phyloP scores from a whole-genome alignment of 768 basidiomycete species.

The Rubroboletus pulcherrimus region DNA sequence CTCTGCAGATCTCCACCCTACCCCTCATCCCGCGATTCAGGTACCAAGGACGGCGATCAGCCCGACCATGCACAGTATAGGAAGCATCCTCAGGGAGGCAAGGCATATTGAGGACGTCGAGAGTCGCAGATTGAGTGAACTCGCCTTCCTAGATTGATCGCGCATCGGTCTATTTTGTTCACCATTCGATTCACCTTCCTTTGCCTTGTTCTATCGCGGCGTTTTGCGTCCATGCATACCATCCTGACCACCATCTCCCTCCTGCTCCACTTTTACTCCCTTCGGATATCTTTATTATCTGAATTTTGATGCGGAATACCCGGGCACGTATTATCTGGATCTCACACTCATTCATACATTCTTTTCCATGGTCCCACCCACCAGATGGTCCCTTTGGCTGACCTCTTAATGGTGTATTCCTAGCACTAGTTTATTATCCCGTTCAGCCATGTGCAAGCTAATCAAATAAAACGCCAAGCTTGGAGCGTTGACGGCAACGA shows the following conservation, averaged over 20 bases:
- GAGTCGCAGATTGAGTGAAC: slow-evolving; percentile 63
- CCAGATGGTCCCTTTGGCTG: not conserved
- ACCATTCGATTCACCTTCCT: not conserved
- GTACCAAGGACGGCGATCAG: slow-evolving; percentile 41
- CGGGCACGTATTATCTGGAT: slow-evolving; percentile 1
- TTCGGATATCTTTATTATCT: slow-evolving; percentile 5
- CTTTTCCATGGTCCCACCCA: slow-evolving; percentile 4
- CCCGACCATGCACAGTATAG: slow-evolving; percentile 58
- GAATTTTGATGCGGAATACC: slow-evolving; percentile 1
- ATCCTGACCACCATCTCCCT: not conserved
- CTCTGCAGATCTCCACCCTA: slow-evolving; percentile 33
- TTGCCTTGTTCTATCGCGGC: not conserved
- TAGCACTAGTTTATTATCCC: not conserved
- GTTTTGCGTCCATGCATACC: not conserved
- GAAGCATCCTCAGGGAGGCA: slow-evolving; percentile 52
- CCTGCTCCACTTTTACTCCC: not conserved
- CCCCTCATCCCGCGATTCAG: slow-evolving; percentile 1
- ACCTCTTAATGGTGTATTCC: slow-evolving; percentile 3
- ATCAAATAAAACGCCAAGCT: not conserved
- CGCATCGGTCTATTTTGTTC: slow-evolving; percentile 1
- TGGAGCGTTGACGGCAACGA: not conserved
- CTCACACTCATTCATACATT: slow-evolving; percentile 13
- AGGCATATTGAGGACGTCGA: slow-evolving; percentile 63
- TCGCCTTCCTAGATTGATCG: slow-evolving; percentile 55
- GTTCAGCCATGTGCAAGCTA: not conserved